Conservation (phyloP, 345 rosid species). For the Citropsis articulata region DNA sequence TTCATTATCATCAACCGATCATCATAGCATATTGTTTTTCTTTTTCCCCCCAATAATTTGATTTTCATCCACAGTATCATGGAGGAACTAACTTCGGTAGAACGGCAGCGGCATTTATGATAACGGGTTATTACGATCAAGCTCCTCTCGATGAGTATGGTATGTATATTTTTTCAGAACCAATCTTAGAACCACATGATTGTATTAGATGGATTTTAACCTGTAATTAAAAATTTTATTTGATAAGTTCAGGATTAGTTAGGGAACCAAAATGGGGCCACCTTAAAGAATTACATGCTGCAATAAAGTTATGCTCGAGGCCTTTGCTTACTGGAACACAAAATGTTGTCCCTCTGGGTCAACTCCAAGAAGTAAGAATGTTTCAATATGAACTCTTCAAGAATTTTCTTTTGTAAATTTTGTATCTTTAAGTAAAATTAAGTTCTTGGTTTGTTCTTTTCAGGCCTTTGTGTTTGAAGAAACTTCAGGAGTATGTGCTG, state of each 20-base stretch:
- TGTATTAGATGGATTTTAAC: background rate
- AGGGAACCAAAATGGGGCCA: constrained; percentile 59
- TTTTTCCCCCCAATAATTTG: background rate
- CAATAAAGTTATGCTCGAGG: constrained; percentile 36
- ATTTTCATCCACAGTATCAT: constrained; percentile 35
- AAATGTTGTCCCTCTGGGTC: constrained; percentile 23
- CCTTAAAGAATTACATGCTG: constrained; percentile 42
- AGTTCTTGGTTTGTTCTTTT: constrained; percentile 9
- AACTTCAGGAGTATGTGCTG: constrained; percentile 32
- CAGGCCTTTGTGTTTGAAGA: constrained; percentile 31
- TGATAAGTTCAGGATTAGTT: constrained; percentile 30
- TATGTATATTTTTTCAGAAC: constrained; percentile 3
- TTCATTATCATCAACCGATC: background rate
- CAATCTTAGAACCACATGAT: background rate
- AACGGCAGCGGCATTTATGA: constrained; percentile 37
- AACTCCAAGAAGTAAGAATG: constrained; percentile 34
- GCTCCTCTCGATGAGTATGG: constrained; percentile 66
- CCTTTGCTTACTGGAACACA: constrained; percentile 36
- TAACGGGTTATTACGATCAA: constrained; percentile 50
- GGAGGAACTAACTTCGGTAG: constrained; percentile 68
- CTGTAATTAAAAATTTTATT: background rate
- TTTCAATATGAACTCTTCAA: background rate
- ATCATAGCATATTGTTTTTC: no score
- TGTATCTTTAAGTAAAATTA: constrained; percentile 1
- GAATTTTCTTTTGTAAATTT: background rate